phyloP scores from a whole-genome alignment of 2,329 filamentous ascomycete species.

The Monosporascus sp. region DNA sequence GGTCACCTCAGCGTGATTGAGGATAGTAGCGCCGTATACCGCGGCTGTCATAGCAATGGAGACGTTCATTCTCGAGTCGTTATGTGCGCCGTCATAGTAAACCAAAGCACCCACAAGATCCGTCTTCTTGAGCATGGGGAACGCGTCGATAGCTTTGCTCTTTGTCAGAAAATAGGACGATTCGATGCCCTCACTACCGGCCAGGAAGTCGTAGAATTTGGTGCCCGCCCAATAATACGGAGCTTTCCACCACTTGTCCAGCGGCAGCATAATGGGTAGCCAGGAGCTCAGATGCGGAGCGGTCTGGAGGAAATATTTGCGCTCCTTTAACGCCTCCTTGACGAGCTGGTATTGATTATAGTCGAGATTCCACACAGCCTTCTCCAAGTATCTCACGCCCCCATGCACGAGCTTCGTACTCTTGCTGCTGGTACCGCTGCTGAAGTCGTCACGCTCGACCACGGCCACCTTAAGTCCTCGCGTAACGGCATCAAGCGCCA shows the following conservation, averaged over 20 bases:
- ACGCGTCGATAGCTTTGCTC: constrained; percentile 80
- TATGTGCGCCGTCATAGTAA: constrained; percentile 89
- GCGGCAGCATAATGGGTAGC: constrained; percentile 71
- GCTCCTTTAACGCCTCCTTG: constrained; percentile 66
- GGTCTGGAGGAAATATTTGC: constrained; percentile 70
- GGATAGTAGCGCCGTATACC: constrained; percentile 76
- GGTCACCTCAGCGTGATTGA: constrained; percentile 80
- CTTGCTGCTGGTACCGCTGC: constrained; percentile 68
- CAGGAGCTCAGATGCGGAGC: constrained; percentile 69
- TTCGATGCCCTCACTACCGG: constrained; percentile 82
- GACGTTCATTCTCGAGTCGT: constrained; percentile 89
- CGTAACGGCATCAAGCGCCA: constrained; percentile 67
- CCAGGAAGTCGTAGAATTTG: constrained; percentile 80
- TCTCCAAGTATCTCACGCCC: constrained; percentile 69
- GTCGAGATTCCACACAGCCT: constrained; percentile 71
- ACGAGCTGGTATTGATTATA: constrained; percentile 69
- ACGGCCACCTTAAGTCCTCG: constrained; percentile 67
- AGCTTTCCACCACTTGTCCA: constrained; percentile 72
- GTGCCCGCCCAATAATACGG: constrained; percentile 74
- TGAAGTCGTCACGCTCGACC: constrained; percentile 70
- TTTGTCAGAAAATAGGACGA: constrained; percentile 83
- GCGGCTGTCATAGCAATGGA: constrained; percentile 83
- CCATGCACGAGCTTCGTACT: constrained; percentile 75
- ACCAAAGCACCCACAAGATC: constrained; percentile 76
- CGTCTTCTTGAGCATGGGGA: constrained; percentile 81